A percentile compares a stretch with the other conserved stretches of the same genome.
phyloP scores from a whole-genome alignment of 2,329 filamentous ascomycete species.

The Paecilomyces dactylethromorphus region DNA sequence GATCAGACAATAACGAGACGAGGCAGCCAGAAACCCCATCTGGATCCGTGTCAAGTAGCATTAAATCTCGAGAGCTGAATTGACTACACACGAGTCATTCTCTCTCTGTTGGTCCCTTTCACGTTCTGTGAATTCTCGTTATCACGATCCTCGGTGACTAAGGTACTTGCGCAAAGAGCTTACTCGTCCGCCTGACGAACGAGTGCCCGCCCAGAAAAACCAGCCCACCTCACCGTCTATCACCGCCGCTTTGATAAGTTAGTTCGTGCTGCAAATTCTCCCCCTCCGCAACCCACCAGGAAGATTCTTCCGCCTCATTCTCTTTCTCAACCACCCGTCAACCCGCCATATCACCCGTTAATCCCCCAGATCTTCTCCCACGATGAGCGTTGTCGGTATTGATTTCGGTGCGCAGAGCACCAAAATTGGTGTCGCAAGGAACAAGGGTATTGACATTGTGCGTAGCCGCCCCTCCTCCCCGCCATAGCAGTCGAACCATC shows the following conservation, averaged over 20 bases:
- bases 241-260: conserved; percentile 20
- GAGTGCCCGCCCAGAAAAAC: not conserved
- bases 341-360: conserved; percentile 10
- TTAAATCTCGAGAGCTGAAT: too few relatives aligned
- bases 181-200: conserved; percentile 16
- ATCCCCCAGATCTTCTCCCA: conserved; percentile 19
- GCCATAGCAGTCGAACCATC: not conserved
- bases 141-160: too few relatives aligned
- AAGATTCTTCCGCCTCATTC: conserved; percentile 14
- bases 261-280: conserved; percentile 33
- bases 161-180: too few relatives aligned
- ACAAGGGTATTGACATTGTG: conserved; percentile 98
- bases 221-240: conserved; percentile 19
- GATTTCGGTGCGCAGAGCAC: conserved; percentile 97
- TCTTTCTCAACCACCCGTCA: conserved; percentile 11
- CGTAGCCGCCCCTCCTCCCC: conserved; percentile 41
- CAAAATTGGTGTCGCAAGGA: conserved; percentile 93
- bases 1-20: conserved; percentile 3
- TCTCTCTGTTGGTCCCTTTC: not conserved
- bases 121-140: not conserved
- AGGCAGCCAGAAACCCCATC: not conserved
- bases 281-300: conserved; percentile 14
- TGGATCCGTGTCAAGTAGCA: not conserved
- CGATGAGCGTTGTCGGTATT: conserved; percentile 66
- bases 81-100: not conserved